Base-by-base conservation (phyloP, 2,329 filamentous ascomycete species). In the Claviceps monticola region DNA sequence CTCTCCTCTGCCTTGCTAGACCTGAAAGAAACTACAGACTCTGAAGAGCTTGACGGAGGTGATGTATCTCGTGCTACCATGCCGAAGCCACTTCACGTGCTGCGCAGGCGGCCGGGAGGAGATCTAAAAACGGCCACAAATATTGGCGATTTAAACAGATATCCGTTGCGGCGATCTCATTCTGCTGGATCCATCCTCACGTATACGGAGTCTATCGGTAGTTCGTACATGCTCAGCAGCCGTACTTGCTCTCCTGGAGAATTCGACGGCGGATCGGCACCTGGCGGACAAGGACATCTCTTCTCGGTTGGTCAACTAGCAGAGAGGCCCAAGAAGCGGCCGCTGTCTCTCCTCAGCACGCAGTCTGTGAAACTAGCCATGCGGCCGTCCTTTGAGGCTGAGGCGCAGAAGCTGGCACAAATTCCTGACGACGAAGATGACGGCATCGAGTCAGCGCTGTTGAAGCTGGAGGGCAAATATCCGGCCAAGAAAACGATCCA, bases 381-480 rank as follows among this genome's bases (percentile, higher is more conserved):
- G 77, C 75, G 79, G 4, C 77, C 80, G 1, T 96, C 90, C 0
- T 96, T 97, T 59, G 88, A 97, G 65, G 84, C 79, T 2, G 89
- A 95, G 60, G 88, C 94, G 1, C 83, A 90, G 54, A 87, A 87
- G 59, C 79, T 98, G 51, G 88, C 90, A 2, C 83, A 86, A 51
- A 87, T 97, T 26, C 88, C 91, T 0, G 90, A 96, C 61, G 88
- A 94, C 39, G 64, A 71, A 16, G 78, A 83, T 55, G 87, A 94
- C 61, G 88, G 88, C 6, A 83, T 97, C 26, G 93, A 97, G 62
- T 89, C 90, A n/a, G 88, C 93, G 0, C 67, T 98, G 49, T 69
- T 90, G 59, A 98, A 97, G 61, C 75, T 98, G 0, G 93, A 98
- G 69, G 93, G 93, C 9, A 91, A 81, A 58, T 93, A 84, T 59